These are phyloP conservation scores for Rhodofomes roseus DNA, from an alignment of 1,284 basidiomycete species.

Conservation along the genomic window DNA sequence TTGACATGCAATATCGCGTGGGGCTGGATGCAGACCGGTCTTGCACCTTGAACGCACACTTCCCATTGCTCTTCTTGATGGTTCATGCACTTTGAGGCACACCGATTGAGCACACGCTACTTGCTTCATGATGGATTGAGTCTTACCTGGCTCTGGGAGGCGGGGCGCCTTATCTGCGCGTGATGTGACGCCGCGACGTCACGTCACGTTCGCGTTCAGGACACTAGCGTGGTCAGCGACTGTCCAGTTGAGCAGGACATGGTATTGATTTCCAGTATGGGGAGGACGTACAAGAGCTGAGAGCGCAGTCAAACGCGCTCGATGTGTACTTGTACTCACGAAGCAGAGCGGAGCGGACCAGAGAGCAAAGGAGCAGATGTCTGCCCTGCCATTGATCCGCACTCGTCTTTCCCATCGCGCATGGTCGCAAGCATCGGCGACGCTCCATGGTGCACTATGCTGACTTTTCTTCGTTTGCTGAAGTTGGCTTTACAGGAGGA, in stretches of 20 bases:
- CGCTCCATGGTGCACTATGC: neutral
- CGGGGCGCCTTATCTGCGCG: neutral
- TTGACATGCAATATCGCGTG: neutral
- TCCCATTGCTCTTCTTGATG: neutral
- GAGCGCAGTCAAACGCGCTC: no score
- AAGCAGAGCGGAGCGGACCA: neutral
- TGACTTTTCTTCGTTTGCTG: neutral
- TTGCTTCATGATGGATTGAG: slow-evolving; percentile 1
- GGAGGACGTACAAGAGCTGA: no score
- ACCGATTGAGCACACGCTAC: neutral
- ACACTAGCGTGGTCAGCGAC: neutral
- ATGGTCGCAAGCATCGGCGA: neutral
- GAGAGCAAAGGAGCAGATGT: no score
- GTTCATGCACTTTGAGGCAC: neutral
- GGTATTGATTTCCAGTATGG: no score
- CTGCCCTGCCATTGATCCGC: no score
- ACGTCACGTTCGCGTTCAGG: neutral
- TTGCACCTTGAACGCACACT: neutral
- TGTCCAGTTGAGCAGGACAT: neutral
- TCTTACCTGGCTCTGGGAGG: neutral
- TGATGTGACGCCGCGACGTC: slow-evolving; percentile 2
- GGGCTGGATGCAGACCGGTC: neutral
- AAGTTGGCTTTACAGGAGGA: neutral
- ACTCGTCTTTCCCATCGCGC: neutral
- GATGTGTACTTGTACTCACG: no score